phyloP scores from a whole-genome alignment of 352 stramenopile species.

The Pythium angustatum region DNA sequence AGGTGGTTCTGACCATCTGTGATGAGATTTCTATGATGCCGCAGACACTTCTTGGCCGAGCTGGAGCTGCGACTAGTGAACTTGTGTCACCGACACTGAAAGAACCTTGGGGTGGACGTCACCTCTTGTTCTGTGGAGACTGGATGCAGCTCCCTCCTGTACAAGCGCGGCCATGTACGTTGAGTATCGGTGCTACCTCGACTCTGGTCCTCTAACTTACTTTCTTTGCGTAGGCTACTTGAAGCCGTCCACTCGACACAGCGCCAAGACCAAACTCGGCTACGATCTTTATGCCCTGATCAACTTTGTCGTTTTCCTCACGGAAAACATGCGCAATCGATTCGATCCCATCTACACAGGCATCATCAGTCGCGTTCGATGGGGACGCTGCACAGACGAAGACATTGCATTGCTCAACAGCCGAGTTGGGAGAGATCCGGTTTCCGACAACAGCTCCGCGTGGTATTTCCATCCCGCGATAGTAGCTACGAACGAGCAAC shows the following conservation, averaged over 20 bases:
- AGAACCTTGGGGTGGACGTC: conserved; percentile 20
- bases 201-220: background rate
- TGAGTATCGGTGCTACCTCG: conserved; percentile 6
- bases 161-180: conserved; percentile 19
- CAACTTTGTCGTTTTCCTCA: background rate
- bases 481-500: background rate
- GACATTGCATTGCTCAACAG: background rate
- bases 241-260: background rate
- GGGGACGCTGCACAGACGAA: background rate
- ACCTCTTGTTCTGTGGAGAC: conserved; percentile 24
- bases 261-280: background rate
- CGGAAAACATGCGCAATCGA: background rate
- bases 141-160: conserved; percentile 25
- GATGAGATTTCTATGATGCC: conserved; percentile 34
- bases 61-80: conserved; percentile 13
- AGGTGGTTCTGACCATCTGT: conserved; percentile 26
- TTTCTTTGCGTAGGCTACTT: conserved; percentile 4
- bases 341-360: background rate
- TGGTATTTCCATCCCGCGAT: background rate
- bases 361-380: background rate
- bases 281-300: background rate
- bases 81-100: conserved; percentile 14
- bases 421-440: background rate
- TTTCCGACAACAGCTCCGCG: background rate
- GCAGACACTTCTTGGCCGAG: conserved; percentile 25